These are phyloP conservation scores for Phytopythium aichiense DNA, from an alignment of 352 stramenopile genomes.

Conservation along the genomic window DNA sequence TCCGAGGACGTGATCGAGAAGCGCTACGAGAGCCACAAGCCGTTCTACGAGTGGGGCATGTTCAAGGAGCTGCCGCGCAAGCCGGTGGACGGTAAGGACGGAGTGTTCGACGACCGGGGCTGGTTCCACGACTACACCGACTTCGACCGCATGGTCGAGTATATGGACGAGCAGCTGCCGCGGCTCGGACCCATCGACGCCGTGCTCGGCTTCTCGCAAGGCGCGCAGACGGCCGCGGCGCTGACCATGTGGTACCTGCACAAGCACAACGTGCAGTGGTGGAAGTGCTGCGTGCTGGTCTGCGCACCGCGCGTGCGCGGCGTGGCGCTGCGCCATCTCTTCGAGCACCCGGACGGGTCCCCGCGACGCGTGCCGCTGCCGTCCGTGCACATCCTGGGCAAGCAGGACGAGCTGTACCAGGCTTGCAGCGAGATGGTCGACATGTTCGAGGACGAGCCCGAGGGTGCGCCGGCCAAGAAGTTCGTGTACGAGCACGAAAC, in stretches of 20 bases:
- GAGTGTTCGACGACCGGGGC: constrained; percentile 21
- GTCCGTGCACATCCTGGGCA: constrained; percentile 63
- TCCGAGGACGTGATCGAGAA: constrained; percentile 46
- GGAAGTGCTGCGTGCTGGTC: constrained; percentile 50
- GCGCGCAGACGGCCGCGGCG: constrained; percentile 38
- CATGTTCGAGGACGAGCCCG: constrained; percentile 31
- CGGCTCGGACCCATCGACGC: constrained; percentile 51
- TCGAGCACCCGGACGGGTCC: constrained; percentile 30
- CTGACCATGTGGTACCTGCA: constrained; percentile 43
- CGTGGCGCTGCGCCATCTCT: constrained; percentile 22
- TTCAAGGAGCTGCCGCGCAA: constrained; percentile 25
- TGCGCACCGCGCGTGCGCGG: constrained; percentile 26
- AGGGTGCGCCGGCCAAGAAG: constrained; percentile 16
- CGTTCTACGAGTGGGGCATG: constrained; percentile 47
- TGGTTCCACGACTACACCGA: constrained; percentile 50
- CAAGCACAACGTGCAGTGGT: constrained; percentile 25
- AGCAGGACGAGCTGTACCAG: constrained; percentile 42
- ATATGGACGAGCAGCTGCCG: constrained; percentile 40
- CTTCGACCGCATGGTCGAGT: constrained; percentile 36
- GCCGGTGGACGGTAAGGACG: constrained; percentile 15
- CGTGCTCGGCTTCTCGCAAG: constrained; percentile 70
- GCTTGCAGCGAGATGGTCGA: constrained; percentile 33
- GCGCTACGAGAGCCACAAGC: constrained; percentile 34
- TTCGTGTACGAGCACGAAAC: constrained; percentile 42
- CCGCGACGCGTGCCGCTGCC: constrained; percentile 36